Evolutionary conservation across 2,329 filamentous ascomycete genomes (phyloP).

Genomic region (Phialophora verrucosa): DNA sequence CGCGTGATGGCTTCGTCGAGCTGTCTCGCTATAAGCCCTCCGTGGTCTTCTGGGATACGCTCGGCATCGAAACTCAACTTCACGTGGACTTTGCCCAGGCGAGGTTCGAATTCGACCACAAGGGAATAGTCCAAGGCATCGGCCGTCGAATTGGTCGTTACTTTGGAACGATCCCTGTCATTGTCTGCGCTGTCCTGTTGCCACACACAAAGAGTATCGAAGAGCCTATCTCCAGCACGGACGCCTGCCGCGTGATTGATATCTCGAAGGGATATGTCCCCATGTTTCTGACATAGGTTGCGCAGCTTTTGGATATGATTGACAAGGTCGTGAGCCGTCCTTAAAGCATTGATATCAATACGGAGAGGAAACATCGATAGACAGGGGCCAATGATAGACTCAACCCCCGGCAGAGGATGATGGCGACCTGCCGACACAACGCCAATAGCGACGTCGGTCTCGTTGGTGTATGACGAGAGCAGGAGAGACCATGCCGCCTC

Average conservation of each 20-base stretch:
- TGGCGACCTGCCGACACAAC: constrained; percentile 83
- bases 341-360: constrained; percentile 61
- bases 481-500: constrained; percentile 73
- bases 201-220: constrained; percentile 82
- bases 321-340: constrained; percentile 66
- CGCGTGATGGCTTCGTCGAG: constrained; percentile 60
- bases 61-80: constrained; percentile 62
- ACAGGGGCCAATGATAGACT: constrained; percentile 78
- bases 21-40: constrained; percentile 64
- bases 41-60: constrained; percentile 61
- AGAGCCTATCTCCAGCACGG: constrained; percentile 64
- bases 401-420: constrained; percentile 71
- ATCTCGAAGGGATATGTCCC: constrained; percentile 67
- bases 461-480: constrained; percentile 68
- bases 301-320: constrained; percentile 68
- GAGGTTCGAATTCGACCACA: constrained; percentile 76
- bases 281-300: constrained; percentile 68
- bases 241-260: constrained; percentile 68
- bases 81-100: constrained; percentile 51
- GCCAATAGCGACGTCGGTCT: constrained; percentile 72
- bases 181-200: constrained; percentile 69
- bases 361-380: constrained; percentile 76
- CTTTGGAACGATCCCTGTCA: constrained; percentile 45
- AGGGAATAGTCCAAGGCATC: constrained; percentile 79
- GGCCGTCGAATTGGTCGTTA: constrained; percentile 64